Base-by-base conservation (phyloP, 1,284 basidiomycete genomes). In the Ceratobasidium sp. region DNA sequence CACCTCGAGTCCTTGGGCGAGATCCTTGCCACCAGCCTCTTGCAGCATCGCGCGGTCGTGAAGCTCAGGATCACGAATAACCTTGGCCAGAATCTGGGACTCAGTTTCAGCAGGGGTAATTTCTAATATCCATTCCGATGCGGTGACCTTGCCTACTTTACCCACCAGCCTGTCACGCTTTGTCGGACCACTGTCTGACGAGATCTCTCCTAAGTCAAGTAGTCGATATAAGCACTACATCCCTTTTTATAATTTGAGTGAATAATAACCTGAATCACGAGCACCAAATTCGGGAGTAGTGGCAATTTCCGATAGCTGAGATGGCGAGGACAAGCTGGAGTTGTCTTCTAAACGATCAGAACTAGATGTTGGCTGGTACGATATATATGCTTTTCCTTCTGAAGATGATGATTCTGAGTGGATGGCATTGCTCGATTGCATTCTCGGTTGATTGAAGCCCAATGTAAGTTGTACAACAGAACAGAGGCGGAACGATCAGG, bases 111-210 rank as follows among this genome's bases (percentile, higher is more conserved):
- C 14, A 41, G 18, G 46, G 4, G 26, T 30, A 18, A 12, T 16
- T 36, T 32, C 10, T 45, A 9, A 43, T 30, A 4, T 8, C 0
- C 12, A 60, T 5, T 4, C 39, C 3, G 26, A 28, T 28, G 18
- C 50, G 43, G 10, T 9, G 30, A 70, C 67, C 30, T 59, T 57
- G 8, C 55, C 55, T 4, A 70, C 53, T 12, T 70, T 70, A 23
- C 67, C 67, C 8, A 45, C 43, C n/a, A 70, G 2, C 28, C 45
- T 70, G 55, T 70, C 67, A 9, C 67, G 67, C 21, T 48, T 70
- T 8, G 67, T 70, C 18, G 55, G 18, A 14, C 28, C 43, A 23
- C 39, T 21, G 6, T 34, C 39, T 28, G 26, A 21, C 12, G 55
- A 36, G 16, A 28, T 30, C 4, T 10, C 1, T 3, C 18, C 46